Conservation (phyloP, 148 eudicot genomes). For the Vaccinium myrtillus region DNA sequence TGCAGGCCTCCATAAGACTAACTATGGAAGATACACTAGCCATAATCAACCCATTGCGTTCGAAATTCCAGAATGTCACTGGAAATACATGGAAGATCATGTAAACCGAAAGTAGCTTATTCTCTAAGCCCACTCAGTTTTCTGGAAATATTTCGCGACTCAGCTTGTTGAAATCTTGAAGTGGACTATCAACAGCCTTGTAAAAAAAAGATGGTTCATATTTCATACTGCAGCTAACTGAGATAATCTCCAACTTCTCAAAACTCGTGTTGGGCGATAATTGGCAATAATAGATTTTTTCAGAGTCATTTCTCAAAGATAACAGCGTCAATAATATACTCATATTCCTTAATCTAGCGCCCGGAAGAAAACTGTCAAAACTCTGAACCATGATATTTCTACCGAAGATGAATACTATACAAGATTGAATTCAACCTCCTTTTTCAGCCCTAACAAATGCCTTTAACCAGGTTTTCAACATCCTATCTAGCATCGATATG, state of each 20-base stretch:
- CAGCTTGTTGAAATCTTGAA: neutral
- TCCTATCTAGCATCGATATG: neutral
- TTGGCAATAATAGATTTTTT: neutral
- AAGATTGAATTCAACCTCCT: neutral
- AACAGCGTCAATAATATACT: neutral
- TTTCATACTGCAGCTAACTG: neutral
- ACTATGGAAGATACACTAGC: neutral
- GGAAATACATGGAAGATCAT: too few species aligned
- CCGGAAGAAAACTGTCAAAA: neutral
- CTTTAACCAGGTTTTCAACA: neutral
- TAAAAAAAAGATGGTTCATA: neutral
- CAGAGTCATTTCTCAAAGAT: neutral
- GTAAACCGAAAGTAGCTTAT: neutral
- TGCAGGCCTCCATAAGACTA: neutral
- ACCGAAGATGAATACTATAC: conserved; percentile 6
- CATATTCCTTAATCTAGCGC: neutral
- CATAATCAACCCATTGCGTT: neutral
- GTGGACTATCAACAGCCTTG: neutral
- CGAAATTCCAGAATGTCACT: neutral
- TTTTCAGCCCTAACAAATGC: neutral
- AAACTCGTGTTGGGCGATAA: too few species aligned
- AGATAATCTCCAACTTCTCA: conserved; percentile 6
- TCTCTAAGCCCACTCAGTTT: neutral
- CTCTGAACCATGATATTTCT: neutral
- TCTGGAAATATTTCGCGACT: neutral